Evolutionary conservation across 139 green algal genomes (phyloP).

Genomic region (Mesotaenium endlicherianum): DNA sequence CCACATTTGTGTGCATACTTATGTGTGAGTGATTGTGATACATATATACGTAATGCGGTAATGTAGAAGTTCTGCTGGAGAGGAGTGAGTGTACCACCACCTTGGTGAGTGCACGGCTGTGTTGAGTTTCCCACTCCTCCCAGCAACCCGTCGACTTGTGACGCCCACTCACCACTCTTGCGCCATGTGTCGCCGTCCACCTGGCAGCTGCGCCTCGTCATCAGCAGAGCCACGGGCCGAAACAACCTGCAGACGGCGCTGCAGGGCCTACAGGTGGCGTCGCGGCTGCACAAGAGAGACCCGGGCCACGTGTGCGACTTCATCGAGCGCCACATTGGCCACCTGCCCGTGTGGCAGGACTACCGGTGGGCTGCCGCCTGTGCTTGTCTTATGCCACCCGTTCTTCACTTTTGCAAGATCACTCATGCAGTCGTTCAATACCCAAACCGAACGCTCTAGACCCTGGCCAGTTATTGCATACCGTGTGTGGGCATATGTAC

Average conservation of each 20-base stretch:
- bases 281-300: slow-evolving; percentile 11
- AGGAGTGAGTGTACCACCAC: too few species aligned
- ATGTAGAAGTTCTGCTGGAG: too few species aligned
- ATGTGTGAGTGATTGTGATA: too few species aligned
- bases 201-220: not conserved
- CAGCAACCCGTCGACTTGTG: not conserved
- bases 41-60: too few species aligned
- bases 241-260: slow-evolving; percentile 10
- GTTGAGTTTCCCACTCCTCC: too few species aligned
- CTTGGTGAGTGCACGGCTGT: too few species aligned
- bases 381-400: not conserved
- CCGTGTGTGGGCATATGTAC: too few species aligned
- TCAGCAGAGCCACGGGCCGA: not conserved
- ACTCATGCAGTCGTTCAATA: too few species aligned
- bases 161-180: not conserved
- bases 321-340: slow-evolving; percentile 29
- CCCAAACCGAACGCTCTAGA: too few species aligned
- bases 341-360: slow-evolving; percentile 36
- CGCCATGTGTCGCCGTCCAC: not conserved
- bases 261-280: slow-evolving; percentile 19
- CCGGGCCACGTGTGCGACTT: slow-evolving; percentile 7
- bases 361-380: not conserved
- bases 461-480: too few species aligned
- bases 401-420: too few species aligned
- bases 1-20: too few species aligned